These are phyloP conservation scores for Ceratocystis eucalypticola DNA, from an alignment of 2,329 filamentous ascomycete genomes.

Conservation along the genomic window DNA sequence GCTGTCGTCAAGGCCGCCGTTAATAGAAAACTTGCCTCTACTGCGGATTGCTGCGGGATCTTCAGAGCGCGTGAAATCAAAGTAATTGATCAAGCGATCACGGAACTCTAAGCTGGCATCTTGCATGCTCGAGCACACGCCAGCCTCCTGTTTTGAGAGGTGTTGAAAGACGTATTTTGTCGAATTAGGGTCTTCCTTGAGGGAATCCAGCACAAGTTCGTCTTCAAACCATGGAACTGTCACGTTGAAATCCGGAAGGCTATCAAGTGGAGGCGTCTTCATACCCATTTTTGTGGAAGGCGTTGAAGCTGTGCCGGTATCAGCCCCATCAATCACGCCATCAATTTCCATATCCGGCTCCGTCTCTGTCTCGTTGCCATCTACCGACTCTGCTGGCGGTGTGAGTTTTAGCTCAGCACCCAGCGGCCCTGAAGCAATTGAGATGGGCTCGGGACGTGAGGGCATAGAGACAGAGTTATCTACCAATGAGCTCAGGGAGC, in stretches of 20 bases:
- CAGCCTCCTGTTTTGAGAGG: not conserved
- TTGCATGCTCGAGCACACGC: not conserved
- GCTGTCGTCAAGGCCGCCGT: slow-evolving; percentile 24
- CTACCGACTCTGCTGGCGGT: slow-evolving; percentile 20
- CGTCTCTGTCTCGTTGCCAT: slow-evolving; percentile 20
- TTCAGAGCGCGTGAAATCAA: slow-evolving; percentile 42
- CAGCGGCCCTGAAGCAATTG: not conserved
- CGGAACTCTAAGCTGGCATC: slow-evolving; percentile 7
- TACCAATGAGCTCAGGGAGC: not conserved
- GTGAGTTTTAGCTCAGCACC: slow-evolving; percentile 19
- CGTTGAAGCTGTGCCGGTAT: slow-evolving; percentile 34
- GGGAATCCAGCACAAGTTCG: slow-evolving; percentile 27
- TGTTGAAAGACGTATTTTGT: slow-evolving; percentile 35
- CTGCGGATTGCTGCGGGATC: slow-evolving; percentile 43
- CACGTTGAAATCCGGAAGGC: slow-evolving; percentile 35
- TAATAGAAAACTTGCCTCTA: slow-evolving; percentile 38
- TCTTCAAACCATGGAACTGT: slow-evolving; percentile 14
- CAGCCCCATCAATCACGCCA: slow-evolving; percentile 42
- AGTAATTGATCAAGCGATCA: slow-evolving; percentile 29
- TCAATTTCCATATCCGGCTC: slow-evolving; percentile 33
- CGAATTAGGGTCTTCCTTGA: slow-evolving; percentile 30
- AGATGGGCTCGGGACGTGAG: not conserved
- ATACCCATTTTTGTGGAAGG: slow-evolving; percentile 30
- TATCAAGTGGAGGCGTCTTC: slow-evolving; percentile 41
- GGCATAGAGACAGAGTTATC: not conserved